Evolutionary conservation across 345 rosid genomes (phyloP).

Genomic region (Trapa incisa): DNA sequence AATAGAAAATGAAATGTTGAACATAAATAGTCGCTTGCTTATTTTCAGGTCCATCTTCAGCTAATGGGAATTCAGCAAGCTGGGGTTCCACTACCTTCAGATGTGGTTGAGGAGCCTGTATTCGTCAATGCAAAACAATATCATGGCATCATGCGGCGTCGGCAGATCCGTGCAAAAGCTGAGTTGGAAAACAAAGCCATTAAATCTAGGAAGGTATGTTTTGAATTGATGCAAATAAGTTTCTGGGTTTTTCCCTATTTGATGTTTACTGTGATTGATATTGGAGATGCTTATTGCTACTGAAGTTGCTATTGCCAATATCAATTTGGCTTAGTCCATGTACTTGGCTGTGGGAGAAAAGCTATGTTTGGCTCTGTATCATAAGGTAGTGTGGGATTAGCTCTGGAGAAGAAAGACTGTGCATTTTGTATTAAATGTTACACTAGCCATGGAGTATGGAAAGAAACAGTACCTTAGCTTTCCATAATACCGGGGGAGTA

Average conservation of each 20-base stretch:
- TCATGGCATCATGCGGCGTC: slow-evolving; percentile 89
- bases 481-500: not conserved
- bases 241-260: not conserved
- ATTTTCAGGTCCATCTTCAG: slow-evolving; percentile 68
- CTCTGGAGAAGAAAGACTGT: no score
- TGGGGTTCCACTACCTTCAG: slow-evolving; percentile 87
- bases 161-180: slow-evolving; percentile 88
- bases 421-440: not conserved
- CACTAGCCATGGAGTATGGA: not conserved
- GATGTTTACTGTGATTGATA: not conserved
- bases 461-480: not conserved
- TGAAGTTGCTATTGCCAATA: not conserved
- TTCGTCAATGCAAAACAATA: slow-evolving; percentile 97
- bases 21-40: not conserved
- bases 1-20: no score
- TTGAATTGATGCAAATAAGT: not conserved
- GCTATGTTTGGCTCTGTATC: not conserved
- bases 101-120: slow-evolving; percentile 91
- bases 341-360: not conserved
- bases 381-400: not conserved
- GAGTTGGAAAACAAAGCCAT: slow-evolving; percentile 54
- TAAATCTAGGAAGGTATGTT: slow-evolving; percentile 64
- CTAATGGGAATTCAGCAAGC: slow-evolving; percentile 96
- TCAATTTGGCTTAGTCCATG: not conserved
- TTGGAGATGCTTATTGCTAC: not conserved